Base-by-base conservation (phyloP, 176 grass and related monocot species). In the Thinopyrum elongatum region DNA sequence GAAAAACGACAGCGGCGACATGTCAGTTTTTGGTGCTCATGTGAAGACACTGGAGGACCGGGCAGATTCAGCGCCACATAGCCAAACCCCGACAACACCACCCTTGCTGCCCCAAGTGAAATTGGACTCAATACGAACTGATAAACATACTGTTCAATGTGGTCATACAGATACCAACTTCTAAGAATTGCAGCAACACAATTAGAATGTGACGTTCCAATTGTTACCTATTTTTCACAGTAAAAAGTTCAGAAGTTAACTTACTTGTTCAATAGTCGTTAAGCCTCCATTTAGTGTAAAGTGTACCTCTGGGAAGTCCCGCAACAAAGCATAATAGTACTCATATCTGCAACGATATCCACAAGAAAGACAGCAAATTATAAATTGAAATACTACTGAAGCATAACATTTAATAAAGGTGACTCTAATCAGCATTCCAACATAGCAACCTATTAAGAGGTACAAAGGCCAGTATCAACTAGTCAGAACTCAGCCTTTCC, bases 281-380 rank as follows among this genome's bases (percentile, higher is more conserved):
- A 95, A 75, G 53, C 95, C 95, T 84, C 95, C 95, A 90, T 98
- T 98, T 75, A 98, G 79, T 39, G 93, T 98, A 89, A 98, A 98
- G 22, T 88, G 70, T 38, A 98, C 78, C 55, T 93, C 91, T 27
- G 95, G 95, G 57, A 98, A 98, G 80, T 98, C 95, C 47, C 95
- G 91, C 81, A 98, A 81, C 42, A 98, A 92, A 86, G 85, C 89
- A 89, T 87, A 98, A 82, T 95, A 98, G 87, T 95, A 98, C 62
- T 98, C 95, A 90, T 98, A 95, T 89, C 95, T 98, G 87, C 80
- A 59, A 75, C 17, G 46, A 59, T 83, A 33, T 19, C 35, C 31
- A 63, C 23, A 23, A 70, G n/a, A 15, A 72, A 64, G 16, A n/a
- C 63, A 77, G 41, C 26, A 82, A 78, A 75, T 12, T 27, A 53